A percentile compares a stretch with the other conserved stretches of the same genome.
phyloP scores from a whole-genome alignment of 371 early-diverging fungal species.

The Mortierella sp. region DNA sequence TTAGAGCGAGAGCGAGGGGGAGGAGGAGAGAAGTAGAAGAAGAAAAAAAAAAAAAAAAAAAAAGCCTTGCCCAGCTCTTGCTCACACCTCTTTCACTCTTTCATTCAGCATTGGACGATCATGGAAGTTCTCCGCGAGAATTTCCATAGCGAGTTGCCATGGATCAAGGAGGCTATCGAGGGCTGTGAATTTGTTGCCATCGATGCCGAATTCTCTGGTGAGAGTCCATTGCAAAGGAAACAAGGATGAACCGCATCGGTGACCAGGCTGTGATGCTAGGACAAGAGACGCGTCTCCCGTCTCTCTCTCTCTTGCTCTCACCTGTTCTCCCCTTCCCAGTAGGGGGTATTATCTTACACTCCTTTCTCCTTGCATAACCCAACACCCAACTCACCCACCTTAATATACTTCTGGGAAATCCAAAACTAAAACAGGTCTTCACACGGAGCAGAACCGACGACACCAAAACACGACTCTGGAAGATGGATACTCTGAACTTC shows the following conservation, averaged over 20 bases:
- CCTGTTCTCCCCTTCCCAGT: neutral
- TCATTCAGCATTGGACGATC: neutral
- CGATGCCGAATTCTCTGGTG: constrained; percentile 90
- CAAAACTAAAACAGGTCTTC: constrained; percentile 17
- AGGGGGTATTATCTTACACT: too few relatives aligned
- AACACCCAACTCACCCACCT: neutral
- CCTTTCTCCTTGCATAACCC: neutral
- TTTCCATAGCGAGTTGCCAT: constrained; percentile 65
- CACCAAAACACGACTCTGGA: constrained; percentile 33
- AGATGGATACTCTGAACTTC: constrained; percentile 43
- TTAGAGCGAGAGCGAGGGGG: too few relatives aligned
- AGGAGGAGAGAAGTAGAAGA: too few relatives aligned
- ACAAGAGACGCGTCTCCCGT: constrained; percentile 1
- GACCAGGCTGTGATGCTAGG: neutral
- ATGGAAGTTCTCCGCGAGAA: constrained; percentile 84
- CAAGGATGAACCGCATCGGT: too few relatives aligned
- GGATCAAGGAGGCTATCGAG: constrained; percentile 72
- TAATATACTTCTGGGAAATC: neutral
- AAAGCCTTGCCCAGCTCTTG: too few relatives aligned
- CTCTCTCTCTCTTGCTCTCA: neutral
- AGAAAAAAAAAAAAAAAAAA: too few relatives aligned
- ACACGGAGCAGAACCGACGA: constrained; percentile 33
- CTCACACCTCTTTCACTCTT: neutral
- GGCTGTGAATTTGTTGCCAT: constrained; percentile 84
- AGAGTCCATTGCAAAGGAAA: neutral